Percentiles rank a stretch among this genome's conserved stretches.
phyloP scores from a whole-genome alignment of 345 rosid species.

The Eucalyptus cloeziana region DNA sequence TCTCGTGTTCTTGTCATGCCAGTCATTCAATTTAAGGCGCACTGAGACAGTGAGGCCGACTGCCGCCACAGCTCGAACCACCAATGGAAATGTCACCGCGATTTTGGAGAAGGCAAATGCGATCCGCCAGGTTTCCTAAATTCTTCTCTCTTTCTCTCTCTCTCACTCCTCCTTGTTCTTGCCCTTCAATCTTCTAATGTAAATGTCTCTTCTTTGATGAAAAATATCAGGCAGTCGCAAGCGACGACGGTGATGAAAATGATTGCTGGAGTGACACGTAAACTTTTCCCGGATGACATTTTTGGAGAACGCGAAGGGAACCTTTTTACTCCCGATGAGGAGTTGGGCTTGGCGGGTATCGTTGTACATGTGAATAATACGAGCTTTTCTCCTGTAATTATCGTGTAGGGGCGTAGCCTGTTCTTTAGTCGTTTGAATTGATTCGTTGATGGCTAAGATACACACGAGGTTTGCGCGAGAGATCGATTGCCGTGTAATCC shows the following conservation, averaged over 20 bases:
- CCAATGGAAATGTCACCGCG: conserved; percentile 58
- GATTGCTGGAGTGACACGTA: conserved; percentile 83
- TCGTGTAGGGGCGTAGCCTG: not conserved
- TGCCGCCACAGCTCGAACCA: conserved; percentile 17
- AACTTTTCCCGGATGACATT: not conserved
- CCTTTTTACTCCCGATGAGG: not conserved
- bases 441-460: not conserved
- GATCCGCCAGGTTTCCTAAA: conserved; percentile 68
- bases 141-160: not conserved
- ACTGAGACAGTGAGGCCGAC: conserved; percentile 29
- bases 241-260: conserved; percentile 46
- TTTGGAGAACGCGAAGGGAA: not conserved
- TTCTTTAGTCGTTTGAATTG: not conserved
- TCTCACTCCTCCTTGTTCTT: not conserved
- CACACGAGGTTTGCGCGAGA: not conserved
- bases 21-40: conserved; percentile 72
- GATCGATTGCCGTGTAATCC: not conserved
- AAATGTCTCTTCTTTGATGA: not conserved
- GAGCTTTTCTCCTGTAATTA: not conserved
- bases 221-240: conserved; percentile 64
- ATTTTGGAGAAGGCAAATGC: conserved; percentile 91
- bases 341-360: not conserved
- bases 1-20: not conserved
- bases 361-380: not conserved
- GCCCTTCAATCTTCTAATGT: not conserved